Base-by-base conservation (phyloP, 441 rosid genomes). In the Metrosideros polymorpha region DNA sequence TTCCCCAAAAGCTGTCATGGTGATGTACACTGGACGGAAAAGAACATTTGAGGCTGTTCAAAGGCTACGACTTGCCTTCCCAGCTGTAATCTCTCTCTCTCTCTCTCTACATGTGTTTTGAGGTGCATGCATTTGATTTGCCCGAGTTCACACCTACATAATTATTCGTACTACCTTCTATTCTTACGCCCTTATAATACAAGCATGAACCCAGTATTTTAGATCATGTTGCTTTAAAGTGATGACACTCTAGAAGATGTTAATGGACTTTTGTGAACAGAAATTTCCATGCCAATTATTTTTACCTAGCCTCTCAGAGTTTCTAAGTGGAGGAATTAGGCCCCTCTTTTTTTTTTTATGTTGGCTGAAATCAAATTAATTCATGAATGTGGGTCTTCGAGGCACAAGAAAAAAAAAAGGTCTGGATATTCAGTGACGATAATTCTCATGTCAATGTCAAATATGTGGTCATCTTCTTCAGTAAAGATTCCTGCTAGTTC, bases 11-110 rank as follows among this genome's bases (percentile, higher is more conserved):
- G 98, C 99, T 85, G 94, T 98, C 87, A 92, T 98, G 97, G 91
- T 98, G 86, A 96, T 95, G 97, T 94, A 96, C 91, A 94, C 94
- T 35, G 98, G 95, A 85, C 95, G 86, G 94, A 93, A 93, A 89
- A 95, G 93, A 89, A 93, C 98, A 32, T 85, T 91, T 27, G 99
- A 96, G 88, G 98, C 99, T 83, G 98, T 95, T 86, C 91, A 94
- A 88, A 93, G 98, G 91, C 98, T 98, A 83, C 95, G 97, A 52
- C 96, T 95, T 84, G 97, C 99, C 87, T 98, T 95, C 90, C 98
- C 99, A 7, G 93, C 90, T 56, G 99, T 94, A 91, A 53, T 47
- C 49, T 47, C 84, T 86, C 85, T 75, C 43, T 89, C 85, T 86
- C 86, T 86, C 76, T 82, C 59, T 6, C 53, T 56, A 19, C 83